A percentile compares a stretch with the other conserved stretches of the same genome.
Evolutionary conservation across 306 rosid species (phyloP).

Genomic region (Vicia villosa): DNA sequence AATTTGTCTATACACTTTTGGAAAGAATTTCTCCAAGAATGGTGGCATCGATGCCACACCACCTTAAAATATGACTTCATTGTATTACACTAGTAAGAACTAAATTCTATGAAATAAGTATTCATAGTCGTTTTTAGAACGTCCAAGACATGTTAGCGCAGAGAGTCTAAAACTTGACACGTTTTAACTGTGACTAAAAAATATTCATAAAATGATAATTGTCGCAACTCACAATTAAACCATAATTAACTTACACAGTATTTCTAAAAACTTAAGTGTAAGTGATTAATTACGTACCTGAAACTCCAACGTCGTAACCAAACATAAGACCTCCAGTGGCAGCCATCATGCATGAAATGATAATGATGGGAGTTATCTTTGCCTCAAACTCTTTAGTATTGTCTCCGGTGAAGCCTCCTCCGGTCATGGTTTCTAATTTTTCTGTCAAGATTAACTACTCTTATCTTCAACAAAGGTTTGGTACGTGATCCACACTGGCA

Average conservation of each 20-base stretch:
- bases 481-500: background rate
- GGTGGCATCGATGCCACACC: slow-evolving; percentile 66
- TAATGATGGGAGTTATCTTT: slow-evolving; percentile 78
- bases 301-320: slow-evolving; percentile 84
- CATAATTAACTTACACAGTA: too few relatives aligned
- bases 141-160: too few relatives aligned
- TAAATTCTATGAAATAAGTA: too few relatives aligned
- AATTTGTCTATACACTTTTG: slow-evolving; percentile 47
- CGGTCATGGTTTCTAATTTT: slow-evolving; percentile 49
- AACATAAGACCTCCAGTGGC: slow-evolving; percentile 97
- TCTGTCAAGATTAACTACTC: background rate
- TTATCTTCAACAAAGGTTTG: background rate
- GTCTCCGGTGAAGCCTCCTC: slow-evolving; percentile 52
- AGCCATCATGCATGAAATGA: slow-evolving; percentile 82
- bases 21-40: slow-evolving; percentile 63
- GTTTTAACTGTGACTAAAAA: too few relatives aligned
- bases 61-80: slow-evolving; percentile 34
- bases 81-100: too few relatives aligned
- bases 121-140: too few relatives aligned
- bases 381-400: slow-evolving; percentile 59
- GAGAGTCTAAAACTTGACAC: too few relatives aligned
- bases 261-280: too few relatives aligned
- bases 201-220: too few relatives aligned
- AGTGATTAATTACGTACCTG: slow-evolving; percentile 15
- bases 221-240: too few relatives aligned